Base-by-base conservation (phyloP, 495 filamentous ascomycete species). In the Niebla homalea region DNA sequence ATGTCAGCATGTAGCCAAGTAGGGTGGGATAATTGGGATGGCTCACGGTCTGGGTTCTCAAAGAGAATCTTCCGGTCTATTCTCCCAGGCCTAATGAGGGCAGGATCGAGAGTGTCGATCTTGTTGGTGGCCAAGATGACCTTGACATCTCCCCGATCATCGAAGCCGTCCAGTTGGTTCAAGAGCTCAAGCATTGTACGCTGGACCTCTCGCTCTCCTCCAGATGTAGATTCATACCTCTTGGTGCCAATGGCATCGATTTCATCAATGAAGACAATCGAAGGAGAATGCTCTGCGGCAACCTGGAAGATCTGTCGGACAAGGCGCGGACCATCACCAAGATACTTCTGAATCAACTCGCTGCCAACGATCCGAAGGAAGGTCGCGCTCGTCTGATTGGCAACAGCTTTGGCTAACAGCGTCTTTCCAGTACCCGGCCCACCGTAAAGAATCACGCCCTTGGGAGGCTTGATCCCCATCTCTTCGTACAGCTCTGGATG, bases 81-180 rank as follows among this genome's bases (percentile, higher is more conserved):
- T 78, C 92, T 87, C 57, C 92, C 92, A 43, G 92, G 92, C 53
- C 92, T 83, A 64, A 99, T 99, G 55, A 99, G 73, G 42, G 92
- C 92, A 41, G 92, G 92, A 59, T 99, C 92, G 22, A 99, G 74
- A 3, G 88, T 94, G 61, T 99, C 92, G 55, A 99, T 99, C 77
- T 99, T 99, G 78, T 99, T 99, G 44, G 92, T 99, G 16, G 92
- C 92, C 87, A 99, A 94, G 66, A 99, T 88, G 47, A 99, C 92
- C 74, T 99, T 99, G 65, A 99, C 93, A 65, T 99, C 92, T 55
- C 92, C 92, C 56, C 92, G 84, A 66, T 99, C 92, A 67, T 99
- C 92, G 68, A 99, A 99, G 51, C 92, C 92, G 63, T 99, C 92
- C 15, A 99, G 79, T 66, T 99, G 92, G 67, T 99, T 99, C 37